Base-by-base conservation (phyloP, 1,284 basidiomycete genomes). In the Clitocybe nebularis region DNA sequence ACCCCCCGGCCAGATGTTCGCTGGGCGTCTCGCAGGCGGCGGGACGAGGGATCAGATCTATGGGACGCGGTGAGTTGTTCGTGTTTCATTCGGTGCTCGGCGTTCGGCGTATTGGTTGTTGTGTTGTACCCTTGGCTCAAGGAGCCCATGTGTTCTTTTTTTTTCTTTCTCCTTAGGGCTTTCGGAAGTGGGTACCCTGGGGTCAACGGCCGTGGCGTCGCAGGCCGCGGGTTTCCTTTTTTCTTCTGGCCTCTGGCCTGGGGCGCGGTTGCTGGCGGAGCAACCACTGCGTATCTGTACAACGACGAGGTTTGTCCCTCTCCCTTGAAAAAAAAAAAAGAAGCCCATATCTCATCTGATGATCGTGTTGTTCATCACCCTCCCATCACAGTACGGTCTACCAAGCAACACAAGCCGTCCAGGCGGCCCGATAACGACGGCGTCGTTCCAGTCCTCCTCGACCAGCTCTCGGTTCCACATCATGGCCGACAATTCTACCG, bases 141-240 rank as follows among this genome's bases (percentile, higher is more conserved):
- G n/a, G n/a, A n/a, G n/a, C n/a, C n/a, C n/a, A n/a, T n/a, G n/a
- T n/a, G n/a, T n/a, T 20, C 21, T 28, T 30, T 22, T 24, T 22
- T 21, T 5, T 38, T 36, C 6, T 30, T 43, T 25, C 16, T 41
- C 17, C 39, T 3, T 38, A 80, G 77, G 23, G 57, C 58, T 16
- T 82, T 77, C 52, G 79, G 79, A 13, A 80, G 77, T 51, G 79
- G 79, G 1, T 81, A 81, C 59, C 77, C 78, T 37, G 69, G 69
- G 3, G 32, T 61, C 2, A n/a, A 59, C 3, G 60, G 59, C 3
- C 63, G 71, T 23, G 72, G 75, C 11, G 74, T 77, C 8, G 53
- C 55, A 1, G 65, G 66, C 8, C 65, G 67, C 11, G 68, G 67
- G 1, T 79, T 79, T 51, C 77, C 78, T 0, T 80, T 75, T 54